phyloP scores from a whole-genome alignment of 2,329 filamentous ascomycete species.

The Nemania serpens region DNA sequence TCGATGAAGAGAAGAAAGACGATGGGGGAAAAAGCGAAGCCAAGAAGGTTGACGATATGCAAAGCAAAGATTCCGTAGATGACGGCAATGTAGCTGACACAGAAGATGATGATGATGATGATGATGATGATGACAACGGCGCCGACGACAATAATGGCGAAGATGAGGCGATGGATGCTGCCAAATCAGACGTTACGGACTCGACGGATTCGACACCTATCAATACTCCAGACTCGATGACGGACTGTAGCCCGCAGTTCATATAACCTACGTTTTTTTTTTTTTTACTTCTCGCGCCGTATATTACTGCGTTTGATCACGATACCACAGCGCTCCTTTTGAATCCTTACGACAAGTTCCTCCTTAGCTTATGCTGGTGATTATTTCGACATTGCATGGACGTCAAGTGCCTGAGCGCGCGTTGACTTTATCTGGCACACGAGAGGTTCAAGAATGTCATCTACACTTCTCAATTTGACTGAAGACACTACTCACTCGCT shows the following conservation, averaged over 20 bases:
- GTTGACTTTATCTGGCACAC: conserved; percentile 19
- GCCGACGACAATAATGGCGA: conserved; percentile 33
- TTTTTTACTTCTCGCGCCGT: background rate
- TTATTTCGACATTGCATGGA: conserved; percentile 15
- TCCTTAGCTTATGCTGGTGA: background rate
- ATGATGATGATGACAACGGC: conserved; percentile 28
- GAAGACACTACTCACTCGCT: conserved; percentile 8
- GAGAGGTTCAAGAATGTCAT: conserved; percentile 26
- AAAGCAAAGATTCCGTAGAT: conserved; percentile 12
- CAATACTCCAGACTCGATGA: conserved; percentile 35
- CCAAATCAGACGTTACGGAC: conserved; percentile 38
- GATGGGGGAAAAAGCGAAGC: conserved; percentile 21
- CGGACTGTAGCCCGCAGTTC: conserved; percentile 36
- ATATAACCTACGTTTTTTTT: conserved; percentile 1
- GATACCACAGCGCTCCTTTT: conserved; percentile 19
- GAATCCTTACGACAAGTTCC: conserved; percentile 4
- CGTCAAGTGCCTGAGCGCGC: conserved; percentile 11
- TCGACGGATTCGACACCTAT: conserved; percentile 37
- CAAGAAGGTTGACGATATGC: conserved; percentile 19
- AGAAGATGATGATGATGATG: conserved; percentile 33
- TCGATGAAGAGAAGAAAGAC: conserved; percentile 35
- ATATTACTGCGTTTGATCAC: conserved; percentile 8
- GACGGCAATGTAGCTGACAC: conserved; percentile 31
- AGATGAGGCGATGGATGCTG: conserved; percentile 27
- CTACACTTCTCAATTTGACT: conserved; percentile 8